Percentiles rank a stretch among this genome's conserved stretches.
Conservation (phyloP, 116 monocot genomes). For the Iris pallida region DNA sequence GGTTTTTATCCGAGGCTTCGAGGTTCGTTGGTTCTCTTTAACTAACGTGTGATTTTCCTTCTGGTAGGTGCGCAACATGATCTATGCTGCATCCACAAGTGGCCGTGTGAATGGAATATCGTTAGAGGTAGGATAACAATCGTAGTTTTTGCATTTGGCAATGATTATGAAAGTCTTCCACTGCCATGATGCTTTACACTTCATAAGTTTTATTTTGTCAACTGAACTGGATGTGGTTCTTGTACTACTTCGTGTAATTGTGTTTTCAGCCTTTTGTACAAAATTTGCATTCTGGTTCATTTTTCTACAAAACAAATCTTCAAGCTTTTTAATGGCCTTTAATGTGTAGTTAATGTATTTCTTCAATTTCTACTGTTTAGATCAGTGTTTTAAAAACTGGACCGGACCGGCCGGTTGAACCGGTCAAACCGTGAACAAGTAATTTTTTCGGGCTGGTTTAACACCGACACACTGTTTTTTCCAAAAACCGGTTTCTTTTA, state of each 20-base stretch:
- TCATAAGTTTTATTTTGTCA: neutral
- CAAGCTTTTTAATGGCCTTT: neutral
- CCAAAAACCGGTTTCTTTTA: no score
- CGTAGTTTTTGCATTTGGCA: neutral
- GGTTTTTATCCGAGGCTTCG: no score
- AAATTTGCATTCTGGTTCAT: neutral
- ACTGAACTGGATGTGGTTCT: neutral
- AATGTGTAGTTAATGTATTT: no score
- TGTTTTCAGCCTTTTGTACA: neutral
- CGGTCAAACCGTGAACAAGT: no score
- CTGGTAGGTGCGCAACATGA: conserved; percentile 39
- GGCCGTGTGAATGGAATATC: conserved; percentile 71
- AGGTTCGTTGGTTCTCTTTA: no score
- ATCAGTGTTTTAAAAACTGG: no score
- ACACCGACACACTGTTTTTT: no score
- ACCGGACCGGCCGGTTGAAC: no score
- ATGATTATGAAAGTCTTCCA: neutral
- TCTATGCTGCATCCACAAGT: conserved; percentile 79
- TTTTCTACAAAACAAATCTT: neutral
- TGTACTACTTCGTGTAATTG: neutral
- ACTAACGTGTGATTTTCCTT: neutral
- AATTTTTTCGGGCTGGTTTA: no score
- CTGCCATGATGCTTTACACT: neutral
- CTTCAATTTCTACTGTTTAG: no score
- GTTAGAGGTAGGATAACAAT: conserved; percentile 36